Percentiles rank a stretch among this genome's conserved stretches.
phyloP scores from a whole-genome alignment of 2,329 filamentous ascomycete species.

The Claviceps africana region DNA sequence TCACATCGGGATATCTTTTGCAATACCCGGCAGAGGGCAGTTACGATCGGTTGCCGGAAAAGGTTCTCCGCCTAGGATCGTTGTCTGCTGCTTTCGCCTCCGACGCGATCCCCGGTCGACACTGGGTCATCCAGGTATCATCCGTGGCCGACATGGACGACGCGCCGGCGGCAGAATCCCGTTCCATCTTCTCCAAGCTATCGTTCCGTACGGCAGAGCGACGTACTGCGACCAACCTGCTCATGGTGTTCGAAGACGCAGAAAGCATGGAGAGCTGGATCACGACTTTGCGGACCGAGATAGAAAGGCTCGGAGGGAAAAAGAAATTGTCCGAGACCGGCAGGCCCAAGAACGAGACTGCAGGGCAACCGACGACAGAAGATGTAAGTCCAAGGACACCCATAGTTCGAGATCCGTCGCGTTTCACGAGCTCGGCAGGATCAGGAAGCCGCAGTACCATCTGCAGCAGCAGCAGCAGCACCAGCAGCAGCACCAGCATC shows the following conservation, averaged over 20 bases:
- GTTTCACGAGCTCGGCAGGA: slow-evolving; percentile 18
- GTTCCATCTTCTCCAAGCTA: slow-evolving; percentile 52
- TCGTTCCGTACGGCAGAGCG: slow-evolving; percentile 41
- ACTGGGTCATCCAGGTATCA: slow-evolving; percentile 67
- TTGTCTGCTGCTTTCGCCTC: slow-evolving; percentile 69
- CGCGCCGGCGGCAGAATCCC: slow-evolving; percentile 32
- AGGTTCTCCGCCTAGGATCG: slow-evolving; percentile 55
- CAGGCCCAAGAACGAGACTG: slow-evolving; percentile 29
- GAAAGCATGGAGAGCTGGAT: slow-evolving; percentile 70
- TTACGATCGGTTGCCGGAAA: slow-evolving; percentile 61
- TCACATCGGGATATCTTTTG: slow-evolving; percentile 56
- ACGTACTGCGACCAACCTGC: slow-evolving; percentile 45
- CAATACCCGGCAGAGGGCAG: slow-evolving; percentile 60
- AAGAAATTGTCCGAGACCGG: slow-evolving; percentile 48
- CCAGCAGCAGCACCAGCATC: neutral
- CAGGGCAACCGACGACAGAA: slow-evolving; percentile 18
- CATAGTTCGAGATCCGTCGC: slow-evolving; percentile 33
- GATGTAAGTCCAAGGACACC: slow-evolving; percentile 32
- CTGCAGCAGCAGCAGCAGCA: neutral
- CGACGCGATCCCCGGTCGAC: slow-evolving; percentile 64
- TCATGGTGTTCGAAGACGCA: slow-evolving; percentile 59
- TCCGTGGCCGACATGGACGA: slow-evolving; percentile 49
- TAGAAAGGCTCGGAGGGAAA: slow-evolving; percentile 55
- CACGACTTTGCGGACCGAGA: slow-evolving; percentile 50
- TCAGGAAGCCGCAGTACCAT: too few relatives aligned